These are phyloP conservation scores for Clarireedia sp. DNA, from an alignment of 2,329 filamentous ascomycete species.

Conservation along the genomic window DNA sequence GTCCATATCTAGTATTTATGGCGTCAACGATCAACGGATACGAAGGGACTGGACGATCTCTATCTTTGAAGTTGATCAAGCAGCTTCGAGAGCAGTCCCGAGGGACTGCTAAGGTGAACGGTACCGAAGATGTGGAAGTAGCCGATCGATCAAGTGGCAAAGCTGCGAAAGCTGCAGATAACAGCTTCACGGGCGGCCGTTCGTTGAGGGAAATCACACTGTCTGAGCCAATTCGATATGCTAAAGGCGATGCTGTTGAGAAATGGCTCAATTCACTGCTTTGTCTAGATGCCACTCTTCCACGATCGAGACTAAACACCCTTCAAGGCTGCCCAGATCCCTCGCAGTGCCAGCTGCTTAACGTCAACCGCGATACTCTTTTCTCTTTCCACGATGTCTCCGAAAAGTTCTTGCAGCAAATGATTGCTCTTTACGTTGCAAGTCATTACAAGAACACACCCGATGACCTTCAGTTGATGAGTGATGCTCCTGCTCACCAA, in stretches of 20 bases:
- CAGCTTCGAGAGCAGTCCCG: conserved; percentile 90
- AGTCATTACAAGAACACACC: conserved; percentile 98
- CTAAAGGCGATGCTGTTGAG: conserved; percentile 82
- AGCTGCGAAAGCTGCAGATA: conserved; percentile 52
- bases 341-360: conserved; percentile 80
- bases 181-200: conserved; percentile 55
- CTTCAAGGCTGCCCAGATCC: conserved; percentile 73
- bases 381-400: conserved; percentile 98
- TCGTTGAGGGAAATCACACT: conserved; percentile 87
- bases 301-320: conserved; percentile 45
- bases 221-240: conserved; percentile 89
- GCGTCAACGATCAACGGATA: conserved; percentile 98
- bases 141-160: conserved; percentile 75
- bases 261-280: conserved; percentile 93
- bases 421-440: conserved; percentile 95
- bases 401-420: conserved; percentile 94
- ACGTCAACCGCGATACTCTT: conserved; percentile 92
- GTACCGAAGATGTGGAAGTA: conserved; percentile 53
- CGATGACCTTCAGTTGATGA: conserved; percentile 97
- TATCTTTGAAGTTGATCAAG: conserved; percentile 94
- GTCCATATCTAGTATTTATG: conserved; percentile 97
- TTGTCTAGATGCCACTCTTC: conserved; percentile 86
- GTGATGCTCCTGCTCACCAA: conserved; percentile 92
- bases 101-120: conserved; percentile 46
- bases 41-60: conserved; percentile 88